phyloP scores from a whole-genome alignment of 345 rosid species.

The Murraya koenigii region DNA sequence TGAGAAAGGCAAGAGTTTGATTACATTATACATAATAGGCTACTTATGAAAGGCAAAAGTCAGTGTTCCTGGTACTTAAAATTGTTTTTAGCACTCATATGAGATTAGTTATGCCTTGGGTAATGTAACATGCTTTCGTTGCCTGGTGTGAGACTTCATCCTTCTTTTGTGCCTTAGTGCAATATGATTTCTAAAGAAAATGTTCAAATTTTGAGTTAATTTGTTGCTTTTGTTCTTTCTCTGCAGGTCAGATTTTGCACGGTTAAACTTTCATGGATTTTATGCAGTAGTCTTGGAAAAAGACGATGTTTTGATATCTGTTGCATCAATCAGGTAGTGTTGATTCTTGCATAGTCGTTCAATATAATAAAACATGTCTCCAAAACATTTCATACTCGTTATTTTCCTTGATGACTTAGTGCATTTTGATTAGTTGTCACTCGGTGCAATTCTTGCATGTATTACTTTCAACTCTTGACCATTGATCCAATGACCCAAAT shows the following conservation, averaged over 20 bases:
- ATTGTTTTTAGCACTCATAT: neutral
- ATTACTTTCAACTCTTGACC: neutral
- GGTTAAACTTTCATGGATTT: conserved; percentile 79
- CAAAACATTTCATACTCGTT: too few species aligned
- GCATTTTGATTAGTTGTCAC: neutral
- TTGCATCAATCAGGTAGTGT: conserved; percentile 79
- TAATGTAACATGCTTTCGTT: neutral
- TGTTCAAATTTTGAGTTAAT: neutral
- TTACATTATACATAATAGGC: neutral
- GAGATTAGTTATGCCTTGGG: neutral
- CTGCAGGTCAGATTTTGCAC: conserved; percentile 76
- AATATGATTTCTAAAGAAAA: neutral
- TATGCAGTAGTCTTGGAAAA: conserved; percentile 87
- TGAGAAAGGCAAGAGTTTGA: neutral
- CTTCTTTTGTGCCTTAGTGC: neutral
- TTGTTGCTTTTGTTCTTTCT: conserved; percentile 14
- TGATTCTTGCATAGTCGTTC: neutral
- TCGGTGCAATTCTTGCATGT: neutral
- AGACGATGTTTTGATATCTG: conserved; percentile 76
- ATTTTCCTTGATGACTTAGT: neutral
- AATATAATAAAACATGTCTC: neutral
- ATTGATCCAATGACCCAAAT: neutral
- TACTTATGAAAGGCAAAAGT: neutral
- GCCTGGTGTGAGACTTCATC: neutral
- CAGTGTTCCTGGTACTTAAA: neutral